phyloP scores from a whole-genome alignment of 2,329 filamentous ascomycete species.

The Phyllosticta citrichinensis region DNA sequence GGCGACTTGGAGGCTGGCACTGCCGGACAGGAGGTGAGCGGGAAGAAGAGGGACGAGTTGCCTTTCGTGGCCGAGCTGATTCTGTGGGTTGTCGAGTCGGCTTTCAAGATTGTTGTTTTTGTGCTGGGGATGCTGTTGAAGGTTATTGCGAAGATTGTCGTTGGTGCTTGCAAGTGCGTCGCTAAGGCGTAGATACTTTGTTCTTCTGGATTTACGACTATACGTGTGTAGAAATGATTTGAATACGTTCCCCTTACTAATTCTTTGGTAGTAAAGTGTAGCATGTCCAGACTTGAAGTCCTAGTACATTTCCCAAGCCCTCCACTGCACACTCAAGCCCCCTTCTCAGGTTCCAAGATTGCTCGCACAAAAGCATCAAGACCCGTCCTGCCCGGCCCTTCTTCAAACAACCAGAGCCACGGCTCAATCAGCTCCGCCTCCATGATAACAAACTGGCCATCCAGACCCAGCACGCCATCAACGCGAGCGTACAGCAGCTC shows the following conservation, averaged over 20 bases:
- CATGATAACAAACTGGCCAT: constrained; percentile 7
- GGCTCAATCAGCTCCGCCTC: constrained; percentile 11
- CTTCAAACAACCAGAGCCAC: constrained; percentile 10
- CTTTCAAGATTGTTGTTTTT: constrained; percentile 33
- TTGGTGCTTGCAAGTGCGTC: constrained; percentile 27
- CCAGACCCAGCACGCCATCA: constrained; percentile 4
- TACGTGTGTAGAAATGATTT: background rate
- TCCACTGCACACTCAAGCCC: background rate
- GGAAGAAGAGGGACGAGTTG: background rate
- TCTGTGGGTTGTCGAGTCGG: constrained; percentile 30
- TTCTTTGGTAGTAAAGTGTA: background rate
- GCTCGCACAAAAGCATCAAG: background rate
- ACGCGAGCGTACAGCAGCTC: constrained; percentile 9
- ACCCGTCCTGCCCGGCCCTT: constrained; percentile 8
- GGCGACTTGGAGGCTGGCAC: constrained; percentile 14
- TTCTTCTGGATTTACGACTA: background rate
- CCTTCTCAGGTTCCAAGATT: background rate
- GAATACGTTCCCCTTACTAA: background rate
- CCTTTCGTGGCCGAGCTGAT: constrained; percentile 30
- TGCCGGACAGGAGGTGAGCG: background rate
- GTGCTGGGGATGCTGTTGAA: constrained; percentile 33
- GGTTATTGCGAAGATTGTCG: constrained; percentile 29
- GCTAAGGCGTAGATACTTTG: constrained; percentile 20
- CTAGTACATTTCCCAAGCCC: background rate
- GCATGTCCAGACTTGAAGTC: background rate